Conservation (phyloP, 495 filamentous ascomycete genomes). For the Penicillium fimorum region DNA sequence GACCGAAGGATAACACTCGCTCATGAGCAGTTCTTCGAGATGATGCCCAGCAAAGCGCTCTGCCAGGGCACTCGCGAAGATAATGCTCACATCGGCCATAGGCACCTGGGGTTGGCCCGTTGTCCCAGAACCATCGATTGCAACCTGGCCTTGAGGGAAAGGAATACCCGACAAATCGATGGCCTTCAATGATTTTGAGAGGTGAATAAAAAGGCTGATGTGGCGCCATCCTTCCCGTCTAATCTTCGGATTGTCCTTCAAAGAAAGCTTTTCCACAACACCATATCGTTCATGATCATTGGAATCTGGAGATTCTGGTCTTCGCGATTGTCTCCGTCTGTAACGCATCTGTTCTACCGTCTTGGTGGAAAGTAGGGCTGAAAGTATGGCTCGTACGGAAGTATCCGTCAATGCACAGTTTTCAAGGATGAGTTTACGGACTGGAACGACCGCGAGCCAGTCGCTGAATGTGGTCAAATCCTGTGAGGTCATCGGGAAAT, state of each 20-base stretch:
- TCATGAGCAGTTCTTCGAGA: constrained; percentile 81
- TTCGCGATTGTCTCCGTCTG: constrained; percentile 38
- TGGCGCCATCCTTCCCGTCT: constrained; percentile 86
- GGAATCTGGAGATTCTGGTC: constrained; percentile 15
- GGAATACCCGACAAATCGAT: constrained; percentile 82
- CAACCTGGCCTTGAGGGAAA: constrained; percentile 57
- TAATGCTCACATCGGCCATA: constrained; percentile 49
- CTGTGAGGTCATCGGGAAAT: constrained; percentile 75
- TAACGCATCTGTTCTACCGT: constrained; percentile 55
- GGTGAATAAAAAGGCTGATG: constrained; percentile 83
- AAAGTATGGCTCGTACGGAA: constrained; percentile 79
- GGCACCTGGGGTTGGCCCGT: constrained; percentile 6
- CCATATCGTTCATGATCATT: constrained; percentile 53
- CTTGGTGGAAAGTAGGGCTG: constrained; percentile 80
- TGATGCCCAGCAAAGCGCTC: constrained; percentile 71
- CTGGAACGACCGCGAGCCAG: constrained; percentile 89
- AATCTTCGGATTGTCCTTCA: constrained; percentile 89
- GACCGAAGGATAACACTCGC: constrained; percentile 68
- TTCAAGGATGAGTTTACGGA: constrained; percentile 80
- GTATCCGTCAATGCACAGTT: constrained; percentile 84
- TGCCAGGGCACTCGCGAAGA: constrained; percentile 71
- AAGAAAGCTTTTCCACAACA: constrained; percentile 77
- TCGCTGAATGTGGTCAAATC: constrained; percentile 87
- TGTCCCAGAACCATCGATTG: constrained; percentile 19
- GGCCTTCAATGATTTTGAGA: constrained; percentile 80